Percentiles rank a stretch among this genome's conserved stretches.
These are phyloP conservation scores for Euclidium syriacum DNA, from an alignment of 345 rosid genomes.

Conservation along the genomic window DNA sequence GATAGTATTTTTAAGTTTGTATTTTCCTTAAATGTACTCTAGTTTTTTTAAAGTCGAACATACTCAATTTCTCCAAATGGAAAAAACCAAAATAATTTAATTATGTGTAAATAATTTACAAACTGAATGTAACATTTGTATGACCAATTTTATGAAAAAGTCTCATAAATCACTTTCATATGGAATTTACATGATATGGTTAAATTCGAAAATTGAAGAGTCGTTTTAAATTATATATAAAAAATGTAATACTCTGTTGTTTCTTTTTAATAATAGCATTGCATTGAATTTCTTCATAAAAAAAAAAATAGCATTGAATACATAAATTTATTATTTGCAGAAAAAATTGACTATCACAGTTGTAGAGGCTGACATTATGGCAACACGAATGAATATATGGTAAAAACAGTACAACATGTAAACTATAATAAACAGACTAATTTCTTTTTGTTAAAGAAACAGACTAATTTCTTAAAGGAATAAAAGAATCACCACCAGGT, in stretches of 20 bases:
- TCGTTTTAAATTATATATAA: not conserved
- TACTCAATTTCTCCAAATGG: no score
- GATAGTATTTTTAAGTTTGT: no score
- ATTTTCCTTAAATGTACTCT: no score
- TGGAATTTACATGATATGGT: not conserved
- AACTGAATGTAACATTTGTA: not conserved
- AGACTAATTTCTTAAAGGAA: no score
- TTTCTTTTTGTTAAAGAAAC: no score
- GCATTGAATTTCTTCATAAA: no score
- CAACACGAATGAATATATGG: not conserved
- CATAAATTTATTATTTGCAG: constrained; percentile 26
- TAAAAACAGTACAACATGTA: not conserved
- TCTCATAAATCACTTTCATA: no score
- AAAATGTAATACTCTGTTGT: not conserved
- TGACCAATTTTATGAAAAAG: no score
- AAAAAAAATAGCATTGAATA: constrained; percentile 1
- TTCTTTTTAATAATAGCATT: not conserved
- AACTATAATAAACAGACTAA: no score
- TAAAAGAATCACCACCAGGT: not conserved
- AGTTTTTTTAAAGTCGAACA: no score
- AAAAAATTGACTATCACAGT: constrained; percentile 19
- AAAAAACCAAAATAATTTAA: no score
- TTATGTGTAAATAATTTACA: not conserved
- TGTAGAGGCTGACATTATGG: constrained; percentile 15
- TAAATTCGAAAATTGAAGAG: not conserved